Percentiles rank a stretch among this genome's conserved stretches.
phyloP scores from a whole-genome alignment of 2,329 filamentous ascomycete species.

The Colletotrichum lindemuthianum region DNA sequence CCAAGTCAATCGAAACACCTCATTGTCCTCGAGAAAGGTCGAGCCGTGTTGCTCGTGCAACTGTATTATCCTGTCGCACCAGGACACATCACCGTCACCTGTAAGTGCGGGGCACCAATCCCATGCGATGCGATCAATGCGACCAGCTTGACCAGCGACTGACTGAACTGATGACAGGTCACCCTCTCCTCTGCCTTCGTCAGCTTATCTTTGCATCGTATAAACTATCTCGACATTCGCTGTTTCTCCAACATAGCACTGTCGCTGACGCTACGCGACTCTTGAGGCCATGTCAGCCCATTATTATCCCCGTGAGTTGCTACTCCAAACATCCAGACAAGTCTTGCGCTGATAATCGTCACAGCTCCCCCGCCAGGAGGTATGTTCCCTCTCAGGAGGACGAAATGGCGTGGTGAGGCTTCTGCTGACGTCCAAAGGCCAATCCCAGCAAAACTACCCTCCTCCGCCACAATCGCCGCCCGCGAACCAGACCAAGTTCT shows the following conservation, averaged over 20 bases:
- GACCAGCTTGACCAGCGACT: not conserved
- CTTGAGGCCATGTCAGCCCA: slow-evolving; percentile 30
- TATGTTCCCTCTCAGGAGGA: slow-evolving; percentile 1
- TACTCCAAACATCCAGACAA: slow-evolving; percentile 12
- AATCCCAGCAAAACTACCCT: slow-evolving; percentile 53
- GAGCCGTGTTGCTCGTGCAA: not conserved
- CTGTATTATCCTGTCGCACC: not conserved
- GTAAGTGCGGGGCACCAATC: slow-evolving; percentile 33
- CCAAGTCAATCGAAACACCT: not conserved
- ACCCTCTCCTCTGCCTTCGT: not conserved
- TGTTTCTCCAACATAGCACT: not conserved
- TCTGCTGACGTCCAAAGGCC: slow-evolving; percentile 24
- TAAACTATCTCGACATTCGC: not conserved
- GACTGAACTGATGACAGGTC: slow-evolving; percentile 23
- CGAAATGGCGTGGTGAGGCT: not conserved
- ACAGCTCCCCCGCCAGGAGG: slow-evolving; percentile 33
- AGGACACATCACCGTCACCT: slow-evolving; percentile 5
- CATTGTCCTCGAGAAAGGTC: slow-evolving; percentile 7
- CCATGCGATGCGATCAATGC: slow-evolving; percentile 14
- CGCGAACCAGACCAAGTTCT: slow-evolving; percentile 57
- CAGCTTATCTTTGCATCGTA: not conserved
- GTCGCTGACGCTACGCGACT: not conserved
- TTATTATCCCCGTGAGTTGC: slow-evolving; percentile 33
- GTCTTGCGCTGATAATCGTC: slow-evolving; percentile 25
- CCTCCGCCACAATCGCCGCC: slow-evolving; percentile 59